Evolutionary conservation across 345 rosid genomes (phyloP).

Genomic region (Heritiera fomes): DNA sequence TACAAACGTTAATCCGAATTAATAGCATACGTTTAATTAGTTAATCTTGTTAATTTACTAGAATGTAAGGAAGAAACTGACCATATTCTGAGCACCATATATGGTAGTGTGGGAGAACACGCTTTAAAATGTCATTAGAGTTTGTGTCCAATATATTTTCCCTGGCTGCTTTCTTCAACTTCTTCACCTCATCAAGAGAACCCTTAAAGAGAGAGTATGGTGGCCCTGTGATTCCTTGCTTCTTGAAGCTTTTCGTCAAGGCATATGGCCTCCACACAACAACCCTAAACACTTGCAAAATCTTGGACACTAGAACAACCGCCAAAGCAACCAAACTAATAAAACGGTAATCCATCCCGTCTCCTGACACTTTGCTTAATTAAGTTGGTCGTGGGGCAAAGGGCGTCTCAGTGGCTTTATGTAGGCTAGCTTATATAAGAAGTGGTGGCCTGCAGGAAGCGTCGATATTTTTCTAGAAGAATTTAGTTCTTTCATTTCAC

Average conservation of each 20-base stretch:
- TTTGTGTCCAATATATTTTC: constrained; percentile 18
- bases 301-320: neutral
- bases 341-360: neutral
- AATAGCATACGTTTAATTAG: too few species aligned
- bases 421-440: neutral
- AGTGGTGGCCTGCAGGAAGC: neutral
- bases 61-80: constrained; percentile 11
- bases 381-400: neutral
- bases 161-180: constrained; percentile 16
- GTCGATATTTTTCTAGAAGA: neutral
- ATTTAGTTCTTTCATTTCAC: neutral
- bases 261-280: constrained; percentile 39
- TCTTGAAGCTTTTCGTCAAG: constrained; percentile 26
- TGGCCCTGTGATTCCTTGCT: constrained; percentile 41
- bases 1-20: neutral
- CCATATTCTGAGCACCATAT: constrained; percentile 34
- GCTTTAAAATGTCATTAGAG: constrained; percentile 33
- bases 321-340: neutral
- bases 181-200: constrained; percentile 28
- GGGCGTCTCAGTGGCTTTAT: neutral
- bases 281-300: constrained; percentile 7
- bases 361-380: neutral
- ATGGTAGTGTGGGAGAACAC: constrained; percentile 31
- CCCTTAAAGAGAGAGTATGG: constrained; percentile 30
- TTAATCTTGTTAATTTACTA: too few species aligned